These are phyloP conservation scores for Fraxinus albicans DNA, from an alignment of 305 asterid genomes.

Conservation along the genomic window DNA sequence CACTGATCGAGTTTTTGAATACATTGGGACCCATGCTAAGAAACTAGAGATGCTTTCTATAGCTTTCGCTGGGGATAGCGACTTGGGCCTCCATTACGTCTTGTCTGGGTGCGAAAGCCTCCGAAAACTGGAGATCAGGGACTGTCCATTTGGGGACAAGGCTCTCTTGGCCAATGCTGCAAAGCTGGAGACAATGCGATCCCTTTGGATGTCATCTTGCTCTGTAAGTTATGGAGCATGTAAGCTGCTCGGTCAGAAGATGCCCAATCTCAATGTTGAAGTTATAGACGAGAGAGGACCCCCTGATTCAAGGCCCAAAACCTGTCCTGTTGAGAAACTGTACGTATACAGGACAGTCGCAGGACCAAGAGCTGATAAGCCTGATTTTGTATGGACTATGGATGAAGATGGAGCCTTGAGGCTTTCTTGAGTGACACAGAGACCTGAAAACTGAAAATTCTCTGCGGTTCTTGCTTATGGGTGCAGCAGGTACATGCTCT, in stretches of 20 bases:
- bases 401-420: conserved; percentile 43
- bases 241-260: conserved; percentile 71
- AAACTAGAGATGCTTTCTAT: conserved; percentile 93
- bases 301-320: conserved; percentile 60
- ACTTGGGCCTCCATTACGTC: conserved; percentile 80
- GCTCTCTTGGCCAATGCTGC: conserved; percentile 94
- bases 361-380: conserved; percentile 84
- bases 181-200: conserved; percentile 99
- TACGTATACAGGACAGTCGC: conserved; percentile 81
- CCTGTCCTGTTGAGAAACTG: conserved; percentile 70
- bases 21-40: conserved; percentile 80
- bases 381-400: conserved; percentile 75
- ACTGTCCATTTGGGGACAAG: conserved; percentile 89
- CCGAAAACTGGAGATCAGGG: conserved; percentile 90
- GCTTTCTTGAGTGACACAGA: conserved; percentile 18
- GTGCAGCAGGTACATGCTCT: conserved; percentile 30
- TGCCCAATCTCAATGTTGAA: conserved; percentile 85
- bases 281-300: conserved; percentile 85
- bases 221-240: conserved; percentile 89
- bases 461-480: not conserved
- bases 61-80: conserved; percentile 94
- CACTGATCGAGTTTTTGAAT: conserved; percentile 73
- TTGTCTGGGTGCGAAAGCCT: conserved; percentile 91
- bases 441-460: not conserved
- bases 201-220: conserved; percentile 99